These are phyloP conservation scores for Sungouiella thailandica DNA, from an alignment of 805 yeast genomes.

Conservation along the genomic window DNA sequence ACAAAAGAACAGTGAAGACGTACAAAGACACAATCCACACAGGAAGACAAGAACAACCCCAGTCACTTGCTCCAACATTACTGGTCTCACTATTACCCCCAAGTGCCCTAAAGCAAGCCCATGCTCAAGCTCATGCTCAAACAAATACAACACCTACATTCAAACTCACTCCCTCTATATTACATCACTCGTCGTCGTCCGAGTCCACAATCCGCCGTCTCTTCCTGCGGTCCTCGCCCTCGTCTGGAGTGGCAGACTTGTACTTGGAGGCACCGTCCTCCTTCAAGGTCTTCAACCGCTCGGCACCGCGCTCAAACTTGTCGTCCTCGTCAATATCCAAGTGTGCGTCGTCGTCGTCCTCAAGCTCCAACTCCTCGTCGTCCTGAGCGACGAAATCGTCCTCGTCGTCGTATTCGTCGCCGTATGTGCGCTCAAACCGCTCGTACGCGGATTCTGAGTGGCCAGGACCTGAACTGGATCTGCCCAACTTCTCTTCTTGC, in stretches of 20 bases:
- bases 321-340: constrained; percentile 45
- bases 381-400: constrained; percentile 43
- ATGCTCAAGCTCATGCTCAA: too few species aligned
- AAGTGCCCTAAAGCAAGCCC: too few species aligned
- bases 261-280: constrained; percentile 52
- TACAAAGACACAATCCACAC: too few species aligned
- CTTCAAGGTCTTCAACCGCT: constrained; percentile 51
- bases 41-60: too few species aligned
- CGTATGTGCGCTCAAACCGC: constrained; percentile 33
- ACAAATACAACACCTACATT: too few species aligned
- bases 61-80: too few species aligned
- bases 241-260: constrained; percentile 25
- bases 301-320: constrained; percentile 51
- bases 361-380: constrained; percentile 34
- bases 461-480: constrained; percentile 31
- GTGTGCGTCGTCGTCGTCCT: constrained; percentile 28
- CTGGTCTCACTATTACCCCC: too few species aligned
- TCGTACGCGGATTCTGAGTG: constrained; percentile 34
- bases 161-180: too few species aligned
- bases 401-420: constrained; percentile 35
- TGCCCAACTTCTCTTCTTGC: constrained; percentile 55
- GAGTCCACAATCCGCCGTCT: constrained; percentile 46
- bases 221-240: constrained; percentile 30
- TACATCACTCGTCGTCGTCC: constrained; percentile 56
- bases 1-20: too few species aligned